Evolutionary conservation across 768 basidiomycete species (phyloP), one percentile per base, ranked within the genome.

Genomic region (Mycena vulgaris): DNA sequence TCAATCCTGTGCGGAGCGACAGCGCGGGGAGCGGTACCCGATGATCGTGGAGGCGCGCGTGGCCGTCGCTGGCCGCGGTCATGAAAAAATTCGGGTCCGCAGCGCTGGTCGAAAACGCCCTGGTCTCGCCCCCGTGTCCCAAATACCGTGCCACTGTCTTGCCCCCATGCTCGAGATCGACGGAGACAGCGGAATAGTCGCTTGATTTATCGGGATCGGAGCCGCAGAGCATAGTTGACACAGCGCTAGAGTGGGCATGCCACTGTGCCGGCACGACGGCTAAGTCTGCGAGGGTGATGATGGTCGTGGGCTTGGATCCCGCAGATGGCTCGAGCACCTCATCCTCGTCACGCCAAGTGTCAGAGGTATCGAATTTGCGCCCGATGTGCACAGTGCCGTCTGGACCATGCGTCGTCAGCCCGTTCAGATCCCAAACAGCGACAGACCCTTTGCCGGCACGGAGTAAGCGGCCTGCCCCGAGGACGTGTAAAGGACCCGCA

Each of bases 1-100:
- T n/a, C n/a, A n/a, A n/a, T n/a, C n/a, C n/a, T n/a, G n/a, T n/a
- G 25, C 78, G 74, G 21, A 87, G 73, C 0, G 82, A 81, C n/a
- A 83, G 57, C 0, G 78, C 78, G 5, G 84, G 85, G 2, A 85
- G 67, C 2, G 79, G 79, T 9, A 76, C 74, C 13, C 85, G 78
- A 16, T 77, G 71, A 71, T 86, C 85, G 68, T 79, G 86, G 21
- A 86, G 59, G 23, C 85, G 68, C 27, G 79, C 83, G 47, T 77
- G 77, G 1, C 86, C 84, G 64, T 87, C 85, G 19, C 52, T 70
- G 33, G 78, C 77, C 5, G 77, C 77, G 0, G 82, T 84, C n/a
- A 79, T 68, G 72, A 86, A 86, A 0, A 75, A 48, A 63, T 82
- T 80, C 4, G 80, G 78, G 57, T 84, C 83, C 0, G 69, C 79